These are phyloP conservation scores for Aspergillus biplanus DNA, from an alignment of 495 filamentous ascomycete genomes.

Conservation along the genomic window DNA sequence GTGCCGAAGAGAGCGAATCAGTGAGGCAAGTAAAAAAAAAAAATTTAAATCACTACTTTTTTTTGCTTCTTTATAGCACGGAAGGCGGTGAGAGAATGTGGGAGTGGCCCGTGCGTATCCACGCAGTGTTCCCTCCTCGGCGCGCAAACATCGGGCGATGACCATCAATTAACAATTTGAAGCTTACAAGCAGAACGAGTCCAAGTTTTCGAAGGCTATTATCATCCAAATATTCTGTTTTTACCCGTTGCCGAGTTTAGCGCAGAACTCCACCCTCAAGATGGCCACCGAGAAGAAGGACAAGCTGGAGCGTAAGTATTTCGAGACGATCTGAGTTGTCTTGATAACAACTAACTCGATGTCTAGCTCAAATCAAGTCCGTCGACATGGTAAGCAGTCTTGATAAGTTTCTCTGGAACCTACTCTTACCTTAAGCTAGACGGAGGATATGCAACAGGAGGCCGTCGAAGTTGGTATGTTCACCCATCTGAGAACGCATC, in stretches of 20 bases:
- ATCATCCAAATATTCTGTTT: background rate
- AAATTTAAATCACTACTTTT: no score
- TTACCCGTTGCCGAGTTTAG: constrained; percentile 2
- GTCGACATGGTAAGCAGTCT: constrained; percentile 84
- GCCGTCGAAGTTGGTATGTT: constrained; percentile 88
- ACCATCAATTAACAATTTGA: background rate
- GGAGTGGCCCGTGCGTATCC: constrained; percentile 24
- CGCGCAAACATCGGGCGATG: constrained; percentile 19
- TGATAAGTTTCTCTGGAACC: background rate
- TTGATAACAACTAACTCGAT: constrained; percentile 33
- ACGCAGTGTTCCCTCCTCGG: constrained; percentile 21
- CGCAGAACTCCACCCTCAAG: constrained; percentile 20
- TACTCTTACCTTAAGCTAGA: constrained; percentile 55
- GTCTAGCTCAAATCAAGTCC: constrained; percentile 88
- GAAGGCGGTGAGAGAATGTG: constrained; percentile 39
- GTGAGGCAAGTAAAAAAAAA: constrained; percentile 27
- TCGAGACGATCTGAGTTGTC: constrained; percentile 3
- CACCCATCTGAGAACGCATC: constrained; percentile 2
- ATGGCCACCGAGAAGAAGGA: constrained; percentile 65
- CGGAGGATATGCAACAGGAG: constrained; percentile 95
- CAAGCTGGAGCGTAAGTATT: constrained; percentile 68
- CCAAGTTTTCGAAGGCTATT: background rate
- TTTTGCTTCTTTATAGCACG: constrained; percentile 40
- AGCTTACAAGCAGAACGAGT: background rate
- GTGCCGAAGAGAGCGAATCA: constrained; percentile 24